Base-by-base conservation (phyloP, 2,329 filamentous ascomycete genomes). In the Dendrostoma leiphaemia region DNA sequence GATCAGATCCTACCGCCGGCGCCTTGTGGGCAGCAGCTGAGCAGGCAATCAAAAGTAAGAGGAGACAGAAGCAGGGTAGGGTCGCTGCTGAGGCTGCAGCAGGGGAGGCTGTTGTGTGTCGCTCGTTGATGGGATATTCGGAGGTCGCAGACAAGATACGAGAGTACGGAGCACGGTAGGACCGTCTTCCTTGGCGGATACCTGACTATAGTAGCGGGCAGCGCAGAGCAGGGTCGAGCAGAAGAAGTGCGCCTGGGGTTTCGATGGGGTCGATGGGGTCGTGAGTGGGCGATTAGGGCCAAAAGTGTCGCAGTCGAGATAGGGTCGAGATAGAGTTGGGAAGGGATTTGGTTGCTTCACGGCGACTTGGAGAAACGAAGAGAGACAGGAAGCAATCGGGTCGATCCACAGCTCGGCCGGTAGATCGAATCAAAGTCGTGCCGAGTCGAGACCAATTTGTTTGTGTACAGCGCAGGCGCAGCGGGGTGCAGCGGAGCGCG, bases 11-110 rank as follows among this genome's bases (percentile, higher is more conserved):
- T 43, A 6, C 29, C n/a, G 48, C 15, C 13, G 21, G 24, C 26
- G 28, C 34, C 44, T n/a, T 40, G 47, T 40, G 47, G 47, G 41
- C 47, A 49, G 21, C 28, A 51, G 48, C 48, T 51, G 48, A 51
- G 35, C 35, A 31, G 21, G 26, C 12, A 51, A 51, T 43, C 48
- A 51, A 34, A 43, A 35, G 37, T 28, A 49, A 41, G 7, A 19
- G n/a, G 6, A 37, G 34, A 15, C 34, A 37, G 34, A n/a, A 37
- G n/a, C 34, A 37, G 34, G 44, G 13, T 12, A 46, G 26, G 43
- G 43, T 15, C 19, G 29, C 29, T 26, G 38, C 38, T 21, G 6
- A 41, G 21, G 38, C 38, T 41, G 23, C 38, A 46, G 44, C 6
- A 31, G 29, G 26, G 28, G 43, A 26, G 34, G 13, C 6, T n/a